Conservation (phyloP, 495 filamentous ascomycete species). For the Hyaloscypha finlandica region DNA sequence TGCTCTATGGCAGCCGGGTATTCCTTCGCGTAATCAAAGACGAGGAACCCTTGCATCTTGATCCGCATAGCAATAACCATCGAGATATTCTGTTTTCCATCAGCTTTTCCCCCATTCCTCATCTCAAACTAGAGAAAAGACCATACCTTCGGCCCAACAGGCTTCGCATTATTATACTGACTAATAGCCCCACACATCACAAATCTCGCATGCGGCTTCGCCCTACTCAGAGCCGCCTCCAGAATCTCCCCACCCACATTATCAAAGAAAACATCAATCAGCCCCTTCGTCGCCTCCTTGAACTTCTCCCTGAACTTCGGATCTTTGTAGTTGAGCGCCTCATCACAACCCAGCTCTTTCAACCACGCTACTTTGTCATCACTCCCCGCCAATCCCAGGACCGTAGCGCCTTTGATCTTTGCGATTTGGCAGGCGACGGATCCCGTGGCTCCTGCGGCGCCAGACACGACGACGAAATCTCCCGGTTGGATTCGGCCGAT, state of each 20-base stretch:
- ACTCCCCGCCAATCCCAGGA: conserved; percentile 64
- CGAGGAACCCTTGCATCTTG: conserved; percentile 63
- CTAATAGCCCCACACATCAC: conserved; percentile 60
- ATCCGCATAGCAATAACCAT: conserved; percentile 46
- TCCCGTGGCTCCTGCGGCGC: conserved; percentile 71
- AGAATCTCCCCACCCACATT: conserved; percentile 72
- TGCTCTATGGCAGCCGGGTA: conserved; percentile 44
- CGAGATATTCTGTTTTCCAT: conserved; percentile 36
- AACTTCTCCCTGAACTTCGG: conserved; percentile 58
- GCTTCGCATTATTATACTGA: conserved; percentile 43
- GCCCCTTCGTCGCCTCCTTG: conserved; percentile 58
- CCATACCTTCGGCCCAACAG: conserved; percentile 33
- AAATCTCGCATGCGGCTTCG: conserved; percentile 58
- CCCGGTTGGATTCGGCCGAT: conserved; percentile 57
- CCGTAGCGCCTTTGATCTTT: conserved; percentile 59
- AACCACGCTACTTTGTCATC: conserved; percentile 67
- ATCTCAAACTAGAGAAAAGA: neutral
- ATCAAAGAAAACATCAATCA: conserved; percentile 69
- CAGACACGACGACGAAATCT: conserved; percentile 68
- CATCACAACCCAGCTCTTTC: conserved; percentile 60
- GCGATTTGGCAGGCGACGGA: conserved; percentile 70
- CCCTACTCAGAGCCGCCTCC: conserved; percentile 57
- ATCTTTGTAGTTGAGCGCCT: conserved; percentile 69
- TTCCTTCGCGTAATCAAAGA: conserved; percentile 48
- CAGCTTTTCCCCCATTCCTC: neutral